A percentile compares a stretch with the other conserved stretches of the same genome.
phyloP scores from a whole-genome alignment of 257 asterid species.

The Salvia rosmarinus region DNA sequence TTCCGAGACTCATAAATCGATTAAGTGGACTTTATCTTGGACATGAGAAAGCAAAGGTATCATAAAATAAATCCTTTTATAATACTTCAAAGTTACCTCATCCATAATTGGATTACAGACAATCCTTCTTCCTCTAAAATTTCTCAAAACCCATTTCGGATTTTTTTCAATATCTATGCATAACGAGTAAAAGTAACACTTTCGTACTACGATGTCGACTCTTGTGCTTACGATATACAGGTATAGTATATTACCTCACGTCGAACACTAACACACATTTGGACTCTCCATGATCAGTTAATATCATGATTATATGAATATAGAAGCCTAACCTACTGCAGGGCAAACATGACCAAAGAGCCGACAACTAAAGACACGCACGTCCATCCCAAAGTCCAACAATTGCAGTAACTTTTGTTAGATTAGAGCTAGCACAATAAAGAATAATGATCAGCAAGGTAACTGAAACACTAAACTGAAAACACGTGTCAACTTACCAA shows the following conservation, averaged over 20 bases:
- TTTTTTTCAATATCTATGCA: not conserved
- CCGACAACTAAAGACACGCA: slow-evolving; percentile 73
- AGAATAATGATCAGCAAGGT: slow-evolving; percentile 40
- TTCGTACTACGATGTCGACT: not conserved
- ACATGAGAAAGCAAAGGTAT: too few species aligned
- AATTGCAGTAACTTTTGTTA: slow-evolving; percentile 80
- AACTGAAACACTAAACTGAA: slow-evolving; percentile 9
- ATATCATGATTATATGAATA: slow-evolving; percentile 22
- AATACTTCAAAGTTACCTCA: too few species aligned
- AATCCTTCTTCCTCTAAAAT: slow-evolving; percentile 13
- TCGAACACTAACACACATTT: slow-evolving; percentile 6
- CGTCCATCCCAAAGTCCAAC: slow-evolving; percentile 95
- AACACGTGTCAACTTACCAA: slow-evolving; percentile 57
- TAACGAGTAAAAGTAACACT: slow-evolving; percentile 18
- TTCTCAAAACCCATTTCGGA: not conserved
- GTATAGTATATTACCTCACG: slow-evolving; percentile 17
- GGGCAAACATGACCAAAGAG: slow-evolving; percentile 70
- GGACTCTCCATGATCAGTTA: slow-evolving; percentile 25
- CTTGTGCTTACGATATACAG: slow-evolving; percentile 2
- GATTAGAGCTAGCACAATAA: slow-evolving; percentile 72
- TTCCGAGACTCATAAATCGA: too few species aligned
- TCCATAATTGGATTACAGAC: too few species aligned
- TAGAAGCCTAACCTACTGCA: slow-evolving; percentile 73
- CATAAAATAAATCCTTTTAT: too few species aligned
- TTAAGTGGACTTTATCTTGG: too few species aligned